phyloP scores from a whole-genome alignment of 2,329 filamentous ascomycete species.

The Penicillium rolfsii region DNA sequence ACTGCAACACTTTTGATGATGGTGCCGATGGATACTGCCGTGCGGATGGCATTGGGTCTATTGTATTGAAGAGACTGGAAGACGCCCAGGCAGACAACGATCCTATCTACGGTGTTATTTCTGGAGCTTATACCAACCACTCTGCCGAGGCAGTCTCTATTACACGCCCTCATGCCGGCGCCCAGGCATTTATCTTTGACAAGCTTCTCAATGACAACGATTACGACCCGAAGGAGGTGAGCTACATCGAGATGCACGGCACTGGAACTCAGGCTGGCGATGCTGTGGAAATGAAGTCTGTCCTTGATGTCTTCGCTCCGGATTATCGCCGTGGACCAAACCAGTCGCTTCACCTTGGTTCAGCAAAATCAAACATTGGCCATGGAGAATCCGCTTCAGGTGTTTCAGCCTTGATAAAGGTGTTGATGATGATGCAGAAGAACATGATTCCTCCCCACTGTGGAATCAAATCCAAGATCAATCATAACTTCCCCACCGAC shows the following conservation, averaged over 20 bases:
- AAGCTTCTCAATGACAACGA: slow-evolving; percentile 72
- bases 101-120: slow-evolving; percentile 69
- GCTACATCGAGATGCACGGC: slow-evolving; percentile 88
- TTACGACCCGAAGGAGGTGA: slow-evolving; percentile 74
- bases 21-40: slow-evolving; percentile 82
- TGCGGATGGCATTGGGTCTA: slow-evolving; percentile 72
- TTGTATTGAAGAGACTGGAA: slow-evolving; percentile 77
- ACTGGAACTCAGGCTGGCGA: slow-evolving; percentile 87
- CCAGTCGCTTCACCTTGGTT: slow-evolving; percentile 62
- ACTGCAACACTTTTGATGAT: slow-evolving; percentile 80
- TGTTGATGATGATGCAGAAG: slow-evolving; percentile 44
- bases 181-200: slow-evolving; percentile 72
- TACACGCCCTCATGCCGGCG: slow-evolving; percentile 77
- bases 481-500: slow-evolving; percentile 51
- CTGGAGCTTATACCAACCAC: slow-evolving; percentile 77
- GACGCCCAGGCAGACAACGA: slow-evolving; percentile 78
- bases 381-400: slow-evolving; percentile 67
- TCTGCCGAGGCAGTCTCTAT: slow-evolving; percentile 81
- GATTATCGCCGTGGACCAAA: slow-evolving; percentile 52
- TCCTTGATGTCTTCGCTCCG: slow-evolving; percentile 66
- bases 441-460: slow-evolving; percentile 39
- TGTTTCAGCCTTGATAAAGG: slow-evolving; percentile 42
- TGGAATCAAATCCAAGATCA: slow-evolving; percentile 49
- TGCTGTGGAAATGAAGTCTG: slow-evolving; percentile 77
- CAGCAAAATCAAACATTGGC: slow-evolving; percentile 67